Evolutionary conservation across 2,329 filamentous ascomycete genomes (phyloP).

Genomic region (Chaetomium olivaceum): DNA sequence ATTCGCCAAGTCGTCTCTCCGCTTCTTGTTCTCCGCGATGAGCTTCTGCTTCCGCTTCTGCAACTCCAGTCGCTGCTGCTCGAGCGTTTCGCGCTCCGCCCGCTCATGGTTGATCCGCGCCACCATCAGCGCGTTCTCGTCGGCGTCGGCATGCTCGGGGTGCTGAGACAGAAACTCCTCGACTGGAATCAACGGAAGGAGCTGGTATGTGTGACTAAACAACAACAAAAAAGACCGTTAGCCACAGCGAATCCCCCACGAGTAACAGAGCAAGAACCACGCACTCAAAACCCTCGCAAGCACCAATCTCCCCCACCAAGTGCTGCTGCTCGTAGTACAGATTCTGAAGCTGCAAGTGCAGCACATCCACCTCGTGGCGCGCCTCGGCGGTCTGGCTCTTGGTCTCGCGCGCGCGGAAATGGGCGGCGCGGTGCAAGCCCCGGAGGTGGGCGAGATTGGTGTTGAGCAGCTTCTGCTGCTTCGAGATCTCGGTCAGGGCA

Average conservation of each 20-base stretch:
- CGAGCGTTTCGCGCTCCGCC: conserved; percentile 77
- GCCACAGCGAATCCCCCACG: neutral
- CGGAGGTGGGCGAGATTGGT: conserved; percentile 79
- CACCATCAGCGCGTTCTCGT: conserved; percentile 82
- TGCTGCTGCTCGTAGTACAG: conserved; percentile 95
- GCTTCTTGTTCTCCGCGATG: conserved; percentile 77
- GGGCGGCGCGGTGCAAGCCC: conserved; percentile 77
- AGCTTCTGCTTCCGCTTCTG: conserved; percentile 66
- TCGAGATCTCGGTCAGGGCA: conserved; percentile 62
- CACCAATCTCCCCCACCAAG: conserved; percentile 82
- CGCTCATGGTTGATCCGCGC: conserved; percentile 91
- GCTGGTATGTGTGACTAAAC: conserved; percentile 80
- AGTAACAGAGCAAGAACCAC: conserved; percentile 39
- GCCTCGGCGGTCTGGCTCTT: conserved; percentile 85
- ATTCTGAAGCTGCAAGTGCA: conserved; percentile 93
- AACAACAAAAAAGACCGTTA: neutral
- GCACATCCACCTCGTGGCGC: conserved; percentile 83
- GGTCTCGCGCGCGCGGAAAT: conserved; percentile 78
- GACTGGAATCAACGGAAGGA: conserved; percentile 78
- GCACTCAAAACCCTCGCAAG: conserved; percentile 89
- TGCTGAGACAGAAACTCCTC: conserved; percentile 78
- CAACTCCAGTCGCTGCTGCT: conserved; percentile 78
- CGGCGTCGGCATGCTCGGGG: conserved; percentile 70
- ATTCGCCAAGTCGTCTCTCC: conserved; percentile 89
- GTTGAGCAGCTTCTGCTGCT: conserved; percentile 77